phyloP scores from a whole-genome alignment of 1,284 basidiomycete genomes.

The Irpex sp. region DNA sequence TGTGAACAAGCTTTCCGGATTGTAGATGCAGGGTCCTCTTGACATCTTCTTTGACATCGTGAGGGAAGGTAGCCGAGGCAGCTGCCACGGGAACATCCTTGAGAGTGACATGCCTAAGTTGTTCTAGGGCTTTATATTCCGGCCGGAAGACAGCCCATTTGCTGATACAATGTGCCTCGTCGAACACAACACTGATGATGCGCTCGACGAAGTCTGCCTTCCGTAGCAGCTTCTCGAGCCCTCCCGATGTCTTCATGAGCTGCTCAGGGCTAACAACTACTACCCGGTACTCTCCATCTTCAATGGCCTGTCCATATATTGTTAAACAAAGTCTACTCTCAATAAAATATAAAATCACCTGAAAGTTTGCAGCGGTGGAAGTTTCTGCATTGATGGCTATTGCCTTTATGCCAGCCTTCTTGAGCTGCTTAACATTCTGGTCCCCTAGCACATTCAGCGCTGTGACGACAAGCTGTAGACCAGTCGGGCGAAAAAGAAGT shows the following conservation, averaged over 20 bases:
- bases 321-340: neutral
- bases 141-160: constrained; percentile 29
- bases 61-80: constrained; percentile 1
- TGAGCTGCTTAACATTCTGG: constrained; percentile 10
- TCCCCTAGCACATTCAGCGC: constrained; percentile 16
- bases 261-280: constrained; percentile 30
- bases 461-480: constrained; percentile 10
- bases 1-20: neutral
- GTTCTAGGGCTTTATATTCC: constrained; percentile 23
- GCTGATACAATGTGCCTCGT: constrained; percentile 33
- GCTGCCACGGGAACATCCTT: neutral
- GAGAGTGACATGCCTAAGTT: neutral
- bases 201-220: constrained; percentile 16
- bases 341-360: neutral
- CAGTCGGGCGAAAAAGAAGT: constrained; percentile 1
- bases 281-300: constrained; percentile 21
- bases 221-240: constrained; percentile 22
- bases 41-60: neutral
- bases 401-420: constrained; percentile 6
- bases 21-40: neutral
- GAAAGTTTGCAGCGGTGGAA: constrained; percentile 1
- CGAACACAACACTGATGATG: constrained; percentile 26
- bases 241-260: constrained; percentile 17
- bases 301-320: constrained; percentile 23
- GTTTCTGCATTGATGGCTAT: constrained; percentile 8